Conservation (phyloP, 2,329 filamentous ascomycete genomes). For the Emericellopsis atlantica region DNA sequence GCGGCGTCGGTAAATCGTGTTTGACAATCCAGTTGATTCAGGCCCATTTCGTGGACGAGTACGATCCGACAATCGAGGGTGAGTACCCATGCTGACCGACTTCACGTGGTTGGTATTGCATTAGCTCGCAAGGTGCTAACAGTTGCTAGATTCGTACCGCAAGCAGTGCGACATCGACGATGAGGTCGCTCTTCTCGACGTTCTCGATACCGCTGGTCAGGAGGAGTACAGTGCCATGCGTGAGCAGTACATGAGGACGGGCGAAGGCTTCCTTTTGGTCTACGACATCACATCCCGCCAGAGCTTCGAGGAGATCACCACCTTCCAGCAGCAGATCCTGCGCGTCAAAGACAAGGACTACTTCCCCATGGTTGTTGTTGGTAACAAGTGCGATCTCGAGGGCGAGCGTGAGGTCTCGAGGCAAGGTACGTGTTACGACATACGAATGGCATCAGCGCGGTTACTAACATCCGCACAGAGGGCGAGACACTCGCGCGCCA, state of each 20-base stretch:
- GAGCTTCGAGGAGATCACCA: slow-evolving; percentile 96
- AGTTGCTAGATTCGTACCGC: slow-evolving; percentile 77
- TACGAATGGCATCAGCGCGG: slow-evolving; percentile 1
- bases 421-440: slow-evolving; percentile 54
- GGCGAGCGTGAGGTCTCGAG: slow-evolving; percentile 80
- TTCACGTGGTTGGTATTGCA: too few relatives aligned
- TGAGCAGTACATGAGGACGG: slow-evolving; percentile 99
- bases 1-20: slow-evolving; percentile 98
- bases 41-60: slow-evolving; percentile 98
- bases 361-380: slow-evolving; percentile 97
- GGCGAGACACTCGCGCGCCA: slow-evolving; percentile 73
- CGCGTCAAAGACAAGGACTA: slow-evolving; percentile 99
- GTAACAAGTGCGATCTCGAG: slow-evolving; percentile 98
- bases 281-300: slow-evolving; percentile 97
- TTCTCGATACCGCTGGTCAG: slow-evolving; percentile 94
- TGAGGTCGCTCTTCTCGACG: slow-evolving; percentile 92
- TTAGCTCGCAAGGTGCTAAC: too few relatives aligned
- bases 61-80: slow-evolving; percentile 99
- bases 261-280: slow-evolving; percentile 93
- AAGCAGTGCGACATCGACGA: slow-evolving; percentile 99
- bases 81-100: slow-evolving; percentile 15
- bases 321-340: slow-evolving; percentile 97
- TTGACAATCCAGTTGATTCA: slow-evolving; percentile 94
- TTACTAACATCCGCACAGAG: slow-evolving; percentile 42
- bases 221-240: slow-evolving; percentile 99